Conservation (phyloP, 768 basidiomycete genomes). For the Tylopilus intermedius region DNA sequence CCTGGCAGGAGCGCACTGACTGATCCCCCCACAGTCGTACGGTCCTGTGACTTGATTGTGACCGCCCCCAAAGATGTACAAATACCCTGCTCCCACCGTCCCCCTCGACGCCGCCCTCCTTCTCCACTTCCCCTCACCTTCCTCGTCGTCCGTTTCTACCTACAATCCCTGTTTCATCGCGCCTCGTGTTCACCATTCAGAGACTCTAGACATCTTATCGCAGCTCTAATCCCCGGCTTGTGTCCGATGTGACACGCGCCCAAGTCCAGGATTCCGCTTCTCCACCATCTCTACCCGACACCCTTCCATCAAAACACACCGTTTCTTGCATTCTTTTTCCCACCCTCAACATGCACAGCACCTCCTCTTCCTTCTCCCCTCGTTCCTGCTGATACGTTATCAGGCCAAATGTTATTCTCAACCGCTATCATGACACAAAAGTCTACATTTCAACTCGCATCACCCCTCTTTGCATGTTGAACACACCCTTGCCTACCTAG, state of each 20-base stretch:
- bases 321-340: constrained; percentile 8
- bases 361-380: background rate
- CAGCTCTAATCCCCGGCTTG: constrained; percentile 6
- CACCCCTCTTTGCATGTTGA: background rate
- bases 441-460: background rate
- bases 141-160: background rate
- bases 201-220: constrained; percentile 2
- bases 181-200: background rate
- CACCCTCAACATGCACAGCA: background rate
- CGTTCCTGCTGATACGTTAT: background rate
- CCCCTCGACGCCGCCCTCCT: background rate
- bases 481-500: too few species aligned
- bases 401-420: background rate
- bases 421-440: background rate
- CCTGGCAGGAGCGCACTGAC: constrained; percentile 22
- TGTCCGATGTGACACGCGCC: background rate
- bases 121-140: background rate
- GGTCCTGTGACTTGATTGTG: constrained; percentile 32
- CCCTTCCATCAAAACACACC: constrained; percentile 6
- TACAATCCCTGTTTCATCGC: background rate
- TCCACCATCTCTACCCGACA: constrained; percentile 5
- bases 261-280: background rate
- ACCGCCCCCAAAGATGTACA: constrained; percentile 31
- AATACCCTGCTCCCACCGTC: constrained; percentile 12
- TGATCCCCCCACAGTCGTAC: constrained; percentile 8